These are phyloP conservation scores for Epichloe brachyelytri DNA, from an alignment of 2,329 filamentous ascomycete genomes.

Conservation along the genomic window DNA sequence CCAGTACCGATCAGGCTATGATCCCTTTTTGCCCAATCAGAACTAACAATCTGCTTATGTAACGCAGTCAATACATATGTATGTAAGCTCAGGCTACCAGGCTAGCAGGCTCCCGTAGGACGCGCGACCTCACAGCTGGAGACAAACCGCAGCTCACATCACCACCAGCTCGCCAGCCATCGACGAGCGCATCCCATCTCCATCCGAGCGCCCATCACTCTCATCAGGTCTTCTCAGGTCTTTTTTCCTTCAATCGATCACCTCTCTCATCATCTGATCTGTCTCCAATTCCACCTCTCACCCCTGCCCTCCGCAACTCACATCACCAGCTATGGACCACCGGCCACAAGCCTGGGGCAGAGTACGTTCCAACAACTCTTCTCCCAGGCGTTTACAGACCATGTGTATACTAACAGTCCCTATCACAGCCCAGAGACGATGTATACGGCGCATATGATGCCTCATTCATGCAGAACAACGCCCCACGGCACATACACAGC, in stretches of 20 bases:
- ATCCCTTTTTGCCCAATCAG: conserved; percentile 16
- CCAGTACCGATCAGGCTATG: background rate
- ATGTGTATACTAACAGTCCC: conserved; percentile 7
- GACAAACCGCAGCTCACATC: conserved; percentile 5
- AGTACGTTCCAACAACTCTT: conserved; percentile 34
- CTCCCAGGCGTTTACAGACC: background rate
- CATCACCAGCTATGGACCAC: conserved; percentile 46
- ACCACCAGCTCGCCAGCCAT: conserved; percentile 9
- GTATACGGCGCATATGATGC: conserved; percentile 88
- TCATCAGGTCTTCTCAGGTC: background rate
- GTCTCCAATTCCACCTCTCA: background rate
- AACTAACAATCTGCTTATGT: conserved; percentile 15
- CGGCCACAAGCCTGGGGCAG: conserved; percentile 61
- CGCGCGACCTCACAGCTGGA: conserved; percentile 17
- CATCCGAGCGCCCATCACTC: background rate
- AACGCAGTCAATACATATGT: conserved; percentile 9
- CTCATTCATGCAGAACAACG: conserved; percentile 61
- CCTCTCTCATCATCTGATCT: too few relatives aligned
- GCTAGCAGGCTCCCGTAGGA: conserved; percentile 23
- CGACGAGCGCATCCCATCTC: conserved; percentile 3
- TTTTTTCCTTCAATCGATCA: background rate
- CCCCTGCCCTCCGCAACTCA: conserved; percentile 1
- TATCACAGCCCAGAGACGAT: conserved; percentile 77
- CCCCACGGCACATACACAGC: conserved; percentile 76
- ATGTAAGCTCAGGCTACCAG: background rate